Percentiles rank a stretch among this genome's conserved stretches.
These are phyloP conservation scores for Chamaenerion angustifolium DNA, from an alignment of 345 rosid species.

Conservation along the genomic window DNA sequence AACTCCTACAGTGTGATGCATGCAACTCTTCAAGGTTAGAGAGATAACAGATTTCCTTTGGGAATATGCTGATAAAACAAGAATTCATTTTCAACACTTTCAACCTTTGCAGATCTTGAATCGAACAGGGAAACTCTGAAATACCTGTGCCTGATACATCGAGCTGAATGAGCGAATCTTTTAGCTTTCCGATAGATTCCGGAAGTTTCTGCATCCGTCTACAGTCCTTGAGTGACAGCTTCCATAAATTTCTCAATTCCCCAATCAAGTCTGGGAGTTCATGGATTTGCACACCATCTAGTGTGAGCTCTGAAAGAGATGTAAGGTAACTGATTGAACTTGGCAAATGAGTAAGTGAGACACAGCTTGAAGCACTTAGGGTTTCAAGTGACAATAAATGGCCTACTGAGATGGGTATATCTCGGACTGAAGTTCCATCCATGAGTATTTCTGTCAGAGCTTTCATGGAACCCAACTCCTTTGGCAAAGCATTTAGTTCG, in stretches of 20 bases:
- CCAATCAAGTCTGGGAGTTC: background rate
- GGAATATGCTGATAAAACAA: slow-evolving; percentile 1
- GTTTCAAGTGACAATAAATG: background rate
- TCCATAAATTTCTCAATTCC: background rate
- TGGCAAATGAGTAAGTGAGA: background rate
- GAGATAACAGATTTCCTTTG: background rate
- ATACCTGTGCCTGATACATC: slow-evolving; percentile 5
- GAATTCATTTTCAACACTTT: slow-evolving; percentile 3
- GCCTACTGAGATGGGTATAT: slow-evolving; percentile 1
- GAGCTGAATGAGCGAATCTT: background rate
- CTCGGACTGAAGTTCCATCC: slow-evolving; percentile 5
- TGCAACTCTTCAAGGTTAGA: slow-evolving; percentile 1
- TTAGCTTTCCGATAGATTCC: background rate
- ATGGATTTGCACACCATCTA: background rate
- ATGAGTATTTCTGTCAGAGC: background rate
- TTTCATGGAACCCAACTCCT: slow-evolving; percentile 1
- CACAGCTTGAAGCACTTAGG: slow-evolving; percentile 1
- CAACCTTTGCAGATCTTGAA: background rate
- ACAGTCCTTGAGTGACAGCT: slow-evolving; percentile 2
- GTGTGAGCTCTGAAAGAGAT: slow-evolving; percentile 2
- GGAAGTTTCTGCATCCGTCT: background rate
- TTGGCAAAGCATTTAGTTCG: slow-evolving; percentile 6
- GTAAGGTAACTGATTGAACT: slow-evolving; percentile 1
- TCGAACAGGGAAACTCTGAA: slow-evolving; percentile 1
- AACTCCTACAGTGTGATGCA: slow-evolving; percentile 1